Percentiles rank a stretch among this genome's conserved stretches.
phyloP scores from a whole-genome alignment of 139 green algal genomes.

The Chlamydomonas sp. region DNA sequence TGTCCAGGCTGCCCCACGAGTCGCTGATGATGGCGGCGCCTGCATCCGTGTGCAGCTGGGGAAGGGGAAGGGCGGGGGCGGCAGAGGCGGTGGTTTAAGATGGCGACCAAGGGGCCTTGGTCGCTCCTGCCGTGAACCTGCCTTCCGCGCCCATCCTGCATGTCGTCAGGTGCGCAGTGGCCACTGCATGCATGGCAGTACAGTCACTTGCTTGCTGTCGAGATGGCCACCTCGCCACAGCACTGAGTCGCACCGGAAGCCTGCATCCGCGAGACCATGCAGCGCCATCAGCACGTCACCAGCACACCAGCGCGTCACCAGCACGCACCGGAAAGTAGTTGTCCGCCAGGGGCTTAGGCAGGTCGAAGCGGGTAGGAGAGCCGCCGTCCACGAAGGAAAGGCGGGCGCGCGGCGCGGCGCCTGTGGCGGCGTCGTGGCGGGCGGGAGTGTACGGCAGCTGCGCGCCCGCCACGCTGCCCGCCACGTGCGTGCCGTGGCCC shows the following conservation, averaged over 20 bases:
- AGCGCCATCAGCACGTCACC: neutral
- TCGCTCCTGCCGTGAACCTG: neutral
- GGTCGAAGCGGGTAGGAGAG: neutral
- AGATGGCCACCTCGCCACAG: neutral
- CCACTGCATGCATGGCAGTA: neutral
- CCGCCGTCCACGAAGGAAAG: conserved; percentile 7
- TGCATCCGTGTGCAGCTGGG: conserved; percentile 1
- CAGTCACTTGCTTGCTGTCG: neutral
- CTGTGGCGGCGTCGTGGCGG: neutral
- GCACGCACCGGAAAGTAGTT: neutral
- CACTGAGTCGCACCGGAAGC: neutral
- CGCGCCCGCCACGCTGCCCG: neutral
- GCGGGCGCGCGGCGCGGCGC: neutral
- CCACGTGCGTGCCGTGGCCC: conserved; percentile 14
- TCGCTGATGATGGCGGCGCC: conserved; percentile 11
- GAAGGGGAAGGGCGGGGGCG: neutral
- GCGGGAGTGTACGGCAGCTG: neutral
- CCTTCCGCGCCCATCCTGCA: neutral
- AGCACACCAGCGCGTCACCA: neutral
- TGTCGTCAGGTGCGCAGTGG: neutral
- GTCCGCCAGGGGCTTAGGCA: neutral
- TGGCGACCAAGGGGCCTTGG: neutral
- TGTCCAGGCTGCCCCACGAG: neutral
- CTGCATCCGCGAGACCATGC: no score
- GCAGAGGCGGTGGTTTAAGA: neutral